Base-by-base conservation (phyloP, 2,329 filamentous ascomycete genomes). In the Colletotrichum eleusines region DNA sequence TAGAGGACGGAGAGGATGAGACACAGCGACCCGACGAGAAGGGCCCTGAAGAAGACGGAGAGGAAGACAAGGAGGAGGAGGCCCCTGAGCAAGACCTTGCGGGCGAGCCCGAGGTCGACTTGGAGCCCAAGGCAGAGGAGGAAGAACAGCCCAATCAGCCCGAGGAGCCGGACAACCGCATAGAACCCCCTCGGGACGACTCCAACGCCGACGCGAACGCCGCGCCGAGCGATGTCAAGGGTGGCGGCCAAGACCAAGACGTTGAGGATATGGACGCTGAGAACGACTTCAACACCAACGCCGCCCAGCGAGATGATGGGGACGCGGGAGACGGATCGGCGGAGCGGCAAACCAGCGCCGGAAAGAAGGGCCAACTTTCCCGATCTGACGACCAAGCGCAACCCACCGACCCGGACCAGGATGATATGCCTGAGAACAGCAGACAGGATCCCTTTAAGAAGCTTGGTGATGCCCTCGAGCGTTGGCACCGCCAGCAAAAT, bases 391-490 rank as follows among this genome's bases (percentile, higher is more conserved):
- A 88, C 28, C 77, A 81, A 38, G 77, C 79, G 48, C 75, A 76
- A n/a, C 80, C 83, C 5, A 79, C 82, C n/a, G 83, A 86, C 7
- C 76, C 81, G 57, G 78, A 83, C 35, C 78, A 81, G 48, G 84
- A 88, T 63, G 81, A 84, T 14, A 79, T 81, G 14, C 80, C 83
- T 64, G 81, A 81, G 48, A 81, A 85, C 74, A 76, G 77, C 6
- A 80, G 88, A 62, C 83, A 85, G 55, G 90, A 96, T 74, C 93
- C 94, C 1, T 97, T 98, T 86, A 96, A 96, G 83, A 97, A 97
- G 77, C 88, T 99, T 38, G 96, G 96, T 28, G 94, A 99, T 82
- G 92, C 94, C 7, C 86, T 99, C 40, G 95, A 98, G 79, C 90
- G 92, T 75, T 99, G 95, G 94, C 95, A 98, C 80, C 89, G 93